Evolutionary conservation across 441 rosid species (phyloP).

Genomic region (Gossypium schwendimanii): DNA sequence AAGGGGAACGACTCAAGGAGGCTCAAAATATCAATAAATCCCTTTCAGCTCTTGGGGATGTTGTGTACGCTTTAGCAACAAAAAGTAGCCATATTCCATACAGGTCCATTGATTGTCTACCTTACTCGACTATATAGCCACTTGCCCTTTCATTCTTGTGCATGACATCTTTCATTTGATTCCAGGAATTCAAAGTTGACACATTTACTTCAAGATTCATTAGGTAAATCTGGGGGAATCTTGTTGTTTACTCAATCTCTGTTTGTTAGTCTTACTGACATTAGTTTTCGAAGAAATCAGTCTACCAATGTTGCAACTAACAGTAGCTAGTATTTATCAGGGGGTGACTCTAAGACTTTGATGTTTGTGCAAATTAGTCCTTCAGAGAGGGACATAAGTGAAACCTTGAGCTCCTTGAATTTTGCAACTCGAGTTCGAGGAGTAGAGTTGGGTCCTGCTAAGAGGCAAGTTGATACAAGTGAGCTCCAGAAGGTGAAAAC

Average conservation of each 20-base stretch:
- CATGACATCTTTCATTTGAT: constrained; percentile 17
- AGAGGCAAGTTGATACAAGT: constrained; percentile 63
- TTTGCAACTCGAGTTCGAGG: constrained; percentile 87
- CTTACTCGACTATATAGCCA: neutral
- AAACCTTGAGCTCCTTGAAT: constrained; percentile 76
- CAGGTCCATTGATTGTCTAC: constrained; percentile 33
- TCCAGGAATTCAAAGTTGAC: constrained; percentile 85
- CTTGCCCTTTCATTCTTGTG: neutral
- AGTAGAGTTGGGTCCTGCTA: constrained; percentile 68
- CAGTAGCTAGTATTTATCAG: constrained; percentile 26
- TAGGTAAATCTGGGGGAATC: constrained; percentile 40
- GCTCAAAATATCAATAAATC: constrained; percentile 83
- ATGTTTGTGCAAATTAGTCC: constrained; percentile 95
- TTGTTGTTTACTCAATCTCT: neutral
- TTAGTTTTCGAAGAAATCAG: neutral
- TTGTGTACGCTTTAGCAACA: constrained; percentile 68
- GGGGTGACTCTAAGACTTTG: constrained; percentile 80
- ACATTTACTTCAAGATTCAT: constrained; percentile 87
- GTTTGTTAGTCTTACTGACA: neutral
- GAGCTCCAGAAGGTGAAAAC: constrained; percentile 72
- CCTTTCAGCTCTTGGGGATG: constrained; percentile 91
- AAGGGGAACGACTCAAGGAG: constrained; percentile 86
- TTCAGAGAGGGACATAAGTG: constrained; percentile 64
- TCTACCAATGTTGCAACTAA: neutral
- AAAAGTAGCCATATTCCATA: constrained; percentile 79